A percentile compares a stretch with the other conserved stretches of the same genome.
phyloP scores from a whole-genome alignment of 2,329 filamentous ascomycete genomes.

The Hyphodiscus sp. region DNA sequence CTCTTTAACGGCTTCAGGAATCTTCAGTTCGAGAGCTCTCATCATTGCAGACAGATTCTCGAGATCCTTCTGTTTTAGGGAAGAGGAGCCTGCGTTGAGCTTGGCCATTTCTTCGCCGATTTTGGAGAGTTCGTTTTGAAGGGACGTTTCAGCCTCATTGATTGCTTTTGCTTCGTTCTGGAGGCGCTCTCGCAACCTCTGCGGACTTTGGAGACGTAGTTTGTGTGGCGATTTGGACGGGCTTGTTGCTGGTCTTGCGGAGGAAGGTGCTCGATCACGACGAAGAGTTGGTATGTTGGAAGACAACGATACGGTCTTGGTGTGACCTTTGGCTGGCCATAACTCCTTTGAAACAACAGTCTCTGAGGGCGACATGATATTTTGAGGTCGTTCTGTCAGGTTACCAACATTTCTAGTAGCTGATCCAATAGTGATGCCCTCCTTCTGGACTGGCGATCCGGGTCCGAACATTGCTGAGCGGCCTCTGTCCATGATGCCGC shows the following conservation, averaged over 20 bases:
- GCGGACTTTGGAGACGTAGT: conserved; percentile 62
- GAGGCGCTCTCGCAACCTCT: conserved; percentile 77
- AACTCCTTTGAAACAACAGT: conserved; percentile 22
- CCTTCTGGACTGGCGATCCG: conserved; percentile 26
- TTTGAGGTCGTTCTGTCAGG: conserved; percentile 25
- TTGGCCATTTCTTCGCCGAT: conserved; percentile 75
- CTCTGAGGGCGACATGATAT: conserved; percentile 25
- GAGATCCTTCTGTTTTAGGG: conserved; percentile 26
- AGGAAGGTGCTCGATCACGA: conserved; percentile 18
- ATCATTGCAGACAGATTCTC: conserved; percentile 50
- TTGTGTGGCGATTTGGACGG: conserved; percentile 31
- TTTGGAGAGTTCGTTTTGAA: conserved; percentile 70
- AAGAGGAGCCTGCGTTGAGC: conserved; percentile 36
- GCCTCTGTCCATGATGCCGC: conserved; percentile 22
- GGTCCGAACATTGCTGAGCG: conserved; percentile 18
- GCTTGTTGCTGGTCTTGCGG: conserved; percentile 16
- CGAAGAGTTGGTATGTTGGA: conserved; percentile 28
- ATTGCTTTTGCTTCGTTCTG: conserved; percentile 74
- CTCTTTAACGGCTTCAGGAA: conserved; percentile 54
- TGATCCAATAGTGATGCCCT: conserved; percentile 17
- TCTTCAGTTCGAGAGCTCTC: conserved; percentile 57
- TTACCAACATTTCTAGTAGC: conserved; percentile 20
- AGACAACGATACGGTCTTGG: conserved; percentile 23
- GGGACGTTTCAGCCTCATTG: conserved; percentile 58
- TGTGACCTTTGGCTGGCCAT: conserved; percentile 22